Percentiles rank a stretch among this genome's conserved stretches.
Conservation (phyloP, 2,329 filamentous ascomycete species). For the Nectriaceae sp. region DNA sequence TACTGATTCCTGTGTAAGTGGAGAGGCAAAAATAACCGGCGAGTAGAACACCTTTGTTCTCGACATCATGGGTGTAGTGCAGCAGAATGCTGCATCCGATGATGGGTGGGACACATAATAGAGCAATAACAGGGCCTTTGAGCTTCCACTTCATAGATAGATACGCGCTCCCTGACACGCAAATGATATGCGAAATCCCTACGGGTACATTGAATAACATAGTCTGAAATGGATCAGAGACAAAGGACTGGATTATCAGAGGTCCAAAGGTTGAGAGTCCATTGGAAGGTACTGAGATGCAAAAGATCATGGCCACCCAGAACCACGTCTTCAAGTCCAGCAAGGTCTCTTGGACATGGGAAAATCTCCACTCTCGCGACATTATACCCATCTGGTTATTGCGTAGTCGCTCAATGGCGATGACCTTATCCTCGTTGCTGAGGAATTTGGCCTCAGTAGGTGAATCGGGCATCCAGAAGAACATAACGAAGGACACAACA, state of each 20-base stretch:
- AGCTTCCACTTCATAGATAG: slow-evolving; percentile 55
- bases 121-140: slow-evolving; percentile 57
- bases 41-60: slow-evolving; percentile 51
- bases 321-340: slow-evolving; percentile 62
- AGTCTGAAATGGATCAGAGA: slow-evolving; percentile 56
- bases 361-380: slow-evolving; percentile 52
- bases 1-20: slow-evolving; percentile 51
- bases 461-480: slow-evolving; percentile 51
- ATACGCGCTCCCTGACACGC: slow-evolving; percentile 58
- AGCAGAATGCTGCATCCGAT: slow-evolving; percentile 57
- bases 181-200: slow-evolving; percentile 59
- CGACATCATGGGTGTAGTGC: slow-evolving; percentile 45
- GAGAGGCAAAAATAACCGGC: slow-evolving; percentile 61
- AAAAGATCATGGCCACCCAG: slow-evolving; percentile 56
- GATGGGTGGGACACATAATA: slow-evolving; percentile 59
- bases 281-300: slow-evolving; percentile 59
- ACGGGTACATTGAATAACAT: slow-evolving; percentile 64
- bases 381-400: slow-evolving; percentile 57
- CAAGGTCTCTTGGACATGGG: slow-evolving; percentile 55
- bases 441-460: slow-evolving; percentile 54
- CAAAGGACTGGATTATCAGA: slow-evolving; percentile 61
- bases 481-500: slow-evolving; percentile 45
- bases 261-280: slow-evolving; percentile 61
- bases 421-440: slow-evolving; percentile 50
- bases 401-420: slow-evolving; percentile 55